These are phyloP conservation scores for Globisporangium polare DNA, from an alignment of 352 stramenopile genomes.

Conservation along the genomic window DNA sequence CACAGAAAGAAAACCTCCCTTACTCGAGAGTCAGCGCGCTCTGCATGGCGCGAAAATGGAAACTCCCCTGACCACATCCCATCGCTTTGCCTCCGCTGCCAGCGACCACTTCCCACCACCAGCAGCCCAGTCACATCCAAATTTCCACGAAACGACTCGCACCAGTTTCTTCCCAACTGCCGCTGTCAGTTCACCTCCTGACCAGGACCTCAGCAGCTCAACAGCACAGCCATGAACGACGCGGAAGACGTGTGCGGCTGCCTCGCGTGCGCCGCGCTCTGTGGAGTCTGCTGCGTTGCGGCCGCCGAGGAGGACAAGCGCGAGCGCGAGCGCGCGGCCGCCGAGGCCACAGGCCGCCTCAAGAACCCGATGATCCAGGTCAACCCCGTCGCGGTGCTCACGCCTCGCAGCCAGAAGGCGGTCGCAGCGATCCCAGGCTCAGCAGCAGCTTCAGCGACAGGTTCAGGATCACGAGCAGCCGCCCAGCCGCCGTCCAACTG, in stretches of 20 bases:
- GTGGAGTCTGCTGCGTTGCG: conserved; percentile 70
- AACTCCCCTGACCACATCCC: conserved; percentile 3
- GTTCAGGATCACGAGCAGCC: conserved; percentile 15
- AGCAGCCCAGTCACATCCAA: neutral
- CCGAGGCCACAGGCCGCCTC: conserved; percentile 26
- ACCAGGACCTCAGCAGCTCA: neutral
- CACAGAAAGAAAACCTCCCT: neutral
- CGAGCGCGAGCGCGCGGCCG: conserved; percentile 56
- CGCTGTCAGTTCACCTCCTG: neutral
- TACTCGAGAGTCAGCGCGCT: neutral
- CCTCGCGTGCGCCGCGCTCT: conserved; percentile 65
- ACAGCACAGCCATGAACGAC: conserved; percentile 49
- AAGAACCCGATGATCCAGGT: conserved; percentile 62
- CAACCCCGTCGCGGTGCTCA: conserved; percentile 60
- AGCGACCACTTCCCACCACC: neutral
- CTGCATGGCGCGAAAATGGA: conserved; percentile 4
- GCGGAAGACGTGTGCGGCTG: conserved; percentile 74
- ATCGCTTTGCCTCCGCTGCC: neutral
- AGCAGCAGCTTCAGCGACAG: neutral
- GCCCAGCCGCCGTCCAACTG: conserved; percentile 3
- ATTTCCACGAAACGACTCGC: conserved; percentile 1
- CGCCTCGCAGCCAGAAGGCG: conserved; percentile 32
- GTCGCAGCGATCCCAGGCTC: conserved; percentile 8
- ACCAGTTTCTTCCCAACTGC: neutral
- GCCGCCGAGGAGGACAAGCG: conserved; percentile 80